These are phyloP conservation scores for Spironucleus salmonicida DNA, from an alignment of 208 protist species.

Conservation along the genomic window DNA sequence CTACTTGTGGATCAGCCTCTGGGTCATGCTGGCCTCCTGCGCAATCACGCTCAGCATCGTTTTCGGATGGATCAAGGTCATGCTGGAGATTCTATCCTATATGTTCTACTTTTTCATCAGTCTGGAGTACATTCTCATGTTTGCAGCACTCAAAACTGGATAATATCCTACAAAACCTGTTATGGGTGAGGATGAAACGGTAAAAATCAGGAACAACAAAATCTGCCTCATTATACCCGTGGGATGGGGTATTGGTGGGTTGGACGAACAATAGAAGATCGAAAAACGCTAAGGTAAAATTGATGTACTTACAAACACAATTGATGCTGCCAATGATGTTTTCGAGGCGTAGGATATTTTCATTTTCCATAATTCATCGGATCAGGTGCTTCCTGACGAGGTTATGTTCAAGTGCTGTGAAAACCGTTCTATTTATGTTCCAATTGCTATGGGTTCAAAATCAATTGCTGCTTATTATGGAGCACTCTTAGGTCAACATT, in stretches of 20 bases:
- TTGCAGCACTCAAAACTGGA: conserved; percentile 20
- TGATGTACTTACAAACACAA: conserved; percentile 15
- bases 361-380: conserved; percentile 22
- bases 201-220: background rate
- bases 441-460: conserved; percentile 20
- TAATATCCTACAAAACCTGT: background rate
- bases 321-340: background rate
- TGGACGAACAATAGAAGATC: conserved; percentile 1
- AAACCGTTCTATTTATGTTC: background rate
- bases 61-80: background rate
- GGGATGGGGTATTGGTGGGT: conserved; percentile 15
- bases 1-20: conserved; percentile 19
- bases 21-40: background rate
- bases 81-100: background rate
- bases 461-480: conserved; percentile 28
- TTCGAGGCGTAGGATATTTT: conserved; percentile 28
- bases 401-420: conserved; percentile 24
- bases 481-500: background rate
- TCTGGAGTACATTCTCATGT: conserved; percentile 28
- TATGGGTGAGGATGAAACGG: background rate
- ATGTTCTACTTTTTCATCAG: conserved; percentile 27
- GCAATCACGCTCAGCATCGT: conserved; percentile 4
- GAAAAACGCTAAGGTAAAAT: background rate
- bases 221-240: conserved; percentile 13
- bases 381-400: conserved; percentile 13